Percentiles rank a stretch among this genome's conserved stretches.
Conservation (phyloP, 331 rosid species). For the Acacia pycnantha region DNA sequence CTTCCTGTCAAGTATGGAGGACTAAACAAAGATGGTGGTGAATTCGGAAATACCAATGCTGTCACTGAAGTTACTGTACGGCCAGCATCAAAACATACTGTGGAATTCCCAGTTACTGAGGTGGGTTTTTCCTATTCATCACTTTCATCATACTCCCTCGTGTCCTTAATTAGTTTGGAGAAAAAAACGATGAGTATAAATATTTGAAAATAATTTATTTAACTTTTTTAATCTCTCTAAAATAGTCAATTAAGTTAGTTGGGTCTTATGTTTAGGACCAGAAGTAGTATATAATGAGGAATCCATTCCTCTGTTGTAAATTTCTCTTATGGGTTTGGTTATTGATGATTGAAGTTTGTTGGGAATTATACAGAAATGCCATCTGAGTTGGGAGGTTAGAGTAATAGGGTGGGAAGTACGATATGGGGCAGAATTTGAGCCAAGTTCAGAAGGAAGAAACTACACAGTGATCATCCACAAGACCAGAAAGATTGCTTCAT, state of each 20-base stretch:
- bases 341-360: background rate
- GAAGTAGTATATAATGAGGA: background rate
- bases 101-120: constrained; percentile 68
- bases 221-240: no score
- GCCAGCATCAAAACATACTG: constrained; percentile 58
- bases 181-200: no score
- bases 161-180: no score
- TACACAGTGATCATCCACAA: constrained; percentile 68
- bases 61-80: constrained; percentile 53
- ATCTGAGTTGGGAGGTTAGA: constrained; percentile 67
- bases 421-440: constrained; percentile 76
- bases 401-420: constrained; percentile 80
- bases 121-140: constrained; percentile 29
- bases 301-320: no score
- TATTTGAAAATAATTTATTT: no score
- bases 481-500: constrained; percentile 46
- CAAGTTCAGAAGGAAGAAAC: constrained; percentile 59
- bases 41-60: constrained; percentile 53
- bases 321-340: background rate
- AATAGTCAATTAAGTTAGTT: no score
- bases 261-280: no score
- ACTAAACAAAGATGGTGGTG: constrained; percentile 66
- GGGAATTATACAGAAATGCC: constrained; percentile 34
- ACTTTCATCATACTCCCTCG: no score
- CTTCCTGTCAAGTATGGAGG: constrained; percentile 81